Base-by-base conservation (phyloP, 305 asterid species). In the Caryopteris hybrid region DNA sequence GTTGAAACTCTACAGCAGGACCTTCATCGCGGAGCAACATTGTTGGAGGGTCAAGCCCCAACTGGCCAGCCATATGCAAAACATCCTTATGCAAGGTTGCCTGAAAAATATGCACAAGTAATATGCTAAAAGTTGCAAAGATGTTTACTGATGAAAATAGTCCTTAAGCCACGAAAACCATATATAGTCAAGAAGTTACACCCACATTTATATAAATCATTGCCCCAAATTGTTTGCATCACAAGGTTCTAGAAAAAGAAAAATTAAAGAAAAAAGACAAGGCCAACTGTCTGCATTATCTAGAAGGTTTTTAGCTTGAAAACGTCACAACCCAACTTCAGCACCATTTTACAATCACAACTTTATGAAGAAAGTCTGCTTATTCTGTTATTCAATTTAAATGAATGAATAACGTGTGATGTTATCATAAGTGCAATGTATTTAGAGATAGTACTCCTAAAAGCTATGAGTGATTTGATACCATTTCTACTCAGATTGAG, bases 21-120 rank as follows among this genome's bases (percentile, higher is more conserved):
- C 95, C 94, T 55, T 76, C 81, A 71, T 70, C 77, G 72, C 83
- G 71, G 60, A 93, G 92, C 79, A 85, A 63, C 99, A 90, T 93
- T 41, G 96, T 90, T 60, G 97, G 86, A 6, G 97, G 99, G 71
- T 90, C 88, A 65, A 93, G 95, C 54, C 97, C 99, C 82, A 93
- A 73, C 70, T 93, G 99, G 59, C 99, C 99, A 60, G 99, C 99
- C 99, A 93, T 88, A 73, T 90, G 76, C 72, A 93, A 76, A 63
- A 90, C 73, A 78, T 83, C 84, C 78, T 71, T 81, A 77, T 93
- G 95, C 76, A 83, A 75, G 63, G 96, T 93, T 45, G 99, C 97
- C 99, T 92, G 88, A 56, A 74, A 64, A 8, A 63, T 27, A 67
- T 54, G 43, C 45, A 65, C 31, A 46, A 48, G 76, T 53, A 54